Evolutionary conservation across 106 monocot species (phyloP).

Genomic region (Dendrobium huoshanense): DNA sequence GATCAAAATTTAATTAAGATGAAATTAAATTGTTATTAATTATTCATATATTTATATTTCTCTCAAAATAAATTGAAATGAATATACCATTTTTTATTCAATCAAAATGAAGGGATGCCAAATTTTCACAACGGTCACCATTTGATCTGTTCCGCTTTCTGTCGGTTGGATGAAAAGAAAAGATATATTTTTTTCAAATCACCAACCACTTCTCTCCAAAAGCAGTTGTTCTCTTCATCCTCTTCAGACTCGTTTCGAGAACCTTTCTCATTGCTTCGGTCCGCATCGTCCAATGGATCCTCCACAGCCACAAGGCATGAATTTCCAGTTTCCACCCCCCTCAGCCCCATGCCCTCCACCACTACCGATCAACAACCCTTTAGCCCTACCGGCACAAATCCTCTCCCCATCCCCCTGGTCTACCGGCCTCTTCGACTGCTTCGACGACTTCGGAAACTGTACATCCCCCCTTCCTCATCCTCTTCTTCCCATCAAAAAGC

Average conservation of each 20-base stretch:
- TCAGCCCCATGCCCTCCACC: neutral
- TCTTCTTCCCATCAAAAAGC: neutral
- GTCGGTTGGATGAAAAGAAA: neutral
- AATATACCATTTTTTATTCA: too few species aligned
- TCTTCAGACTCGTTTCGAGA: neutral
- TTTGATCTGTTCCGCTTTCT: neutral
- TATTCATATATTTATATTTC: too few species aligned
- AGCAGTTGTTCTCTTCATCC: too few species aligned
- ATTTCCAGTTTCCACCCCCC: neutral
- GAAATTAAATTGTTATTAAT: too few species aligned
- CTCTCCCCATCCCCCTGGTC: conserved; percentile 26
- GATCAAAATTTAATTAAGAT: too few species aligned
- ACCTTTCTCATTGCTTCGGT: neutral
- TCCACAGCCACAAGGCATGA: neutral
- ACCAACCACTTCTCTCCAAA: neutral
- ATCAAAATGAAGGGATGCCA: too few species aligned
- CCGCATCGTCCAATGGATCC: neutral
- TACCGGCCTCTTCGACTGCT: conserved; percentile 47
- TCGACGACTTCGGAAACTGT: conserved; percentile 50
- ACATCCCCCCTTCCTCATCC: neutral
- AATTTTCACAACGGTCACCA: neutral
- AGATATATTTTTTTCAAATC: neutral
- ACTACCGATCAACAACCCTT: neutral
- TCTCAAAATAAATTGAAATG: too few species aligned
- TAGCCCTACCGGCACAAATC: neutral